These are phyloP conservation scores for Phytophthora pluvialis DNA, from an alignment of 352 stramenopile species.

Conservation along the genomic window DNA sequence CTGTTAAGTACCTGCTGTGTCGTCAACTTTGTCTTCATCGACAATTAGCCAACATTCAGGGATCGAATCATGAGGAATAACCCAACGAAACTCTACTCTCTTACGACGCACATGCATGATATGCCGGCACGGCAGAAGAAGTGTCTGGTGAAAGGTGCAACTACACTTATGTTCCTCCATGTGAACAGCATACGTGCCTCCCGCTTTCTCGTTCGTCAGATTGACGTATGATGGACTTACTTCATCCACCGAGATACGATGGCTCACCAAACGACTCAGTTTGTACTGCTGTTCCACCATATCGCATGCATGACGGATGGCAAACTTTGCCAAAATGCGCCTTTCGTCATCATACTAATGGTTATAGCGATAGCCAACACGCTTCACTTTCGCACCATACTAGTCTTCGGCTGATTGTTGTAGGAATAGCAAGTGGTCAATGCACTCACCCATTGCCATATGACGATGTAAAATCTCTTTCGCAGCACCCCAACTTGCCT, in stretches of 20 bases:
- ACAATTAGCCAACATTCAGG: no score
- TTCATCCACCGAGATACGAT: background rate
- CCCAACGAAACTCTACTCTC: background rate
- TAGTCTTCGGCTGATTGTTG: slow-evolving; percentile 8
- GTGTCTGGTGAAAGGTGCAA: no score
- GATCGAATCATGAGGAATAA: background rate
- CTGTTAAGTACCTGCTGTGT: background rate
- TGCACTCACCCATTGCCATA: slow-evolving; percentile 18
- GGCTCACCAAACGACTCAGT: background rate
- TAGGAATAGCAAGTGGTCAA: slow-evolving; percentile 11
- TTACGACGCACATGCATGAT: no score
- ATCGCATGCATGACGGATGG: slow-evolving; percentile 12
- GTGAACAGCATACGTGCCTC: background rate
- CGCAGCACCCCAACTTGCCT: slow-evolving; percentile 11
- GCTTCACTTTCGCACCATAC: background rate
- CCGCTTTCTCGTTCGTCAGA: background rate
- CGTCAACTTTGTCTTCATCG: slow-evolving; percentile 3
- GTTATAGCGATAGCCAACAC: slow-evolving; percentile 8
- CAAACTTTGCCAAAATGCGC: background rate
- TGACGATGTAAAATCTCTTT: slow-evolving; percentile 11
- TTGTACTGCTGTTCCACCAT: slow-evolving; percentile 13
- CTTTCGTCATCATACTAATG: slow-evolving; percentile 9
- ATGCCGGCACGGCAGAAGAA: slow-evolving; percentile 9
- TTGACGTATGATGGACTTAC: background rate
- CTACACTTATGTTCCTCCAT: background rate